These are phyloP conservation scores for Leccinum pellstonianum DNA, from an alignment of 768 basidiomycete genomes.

Conservation along the genomic window DNA sequence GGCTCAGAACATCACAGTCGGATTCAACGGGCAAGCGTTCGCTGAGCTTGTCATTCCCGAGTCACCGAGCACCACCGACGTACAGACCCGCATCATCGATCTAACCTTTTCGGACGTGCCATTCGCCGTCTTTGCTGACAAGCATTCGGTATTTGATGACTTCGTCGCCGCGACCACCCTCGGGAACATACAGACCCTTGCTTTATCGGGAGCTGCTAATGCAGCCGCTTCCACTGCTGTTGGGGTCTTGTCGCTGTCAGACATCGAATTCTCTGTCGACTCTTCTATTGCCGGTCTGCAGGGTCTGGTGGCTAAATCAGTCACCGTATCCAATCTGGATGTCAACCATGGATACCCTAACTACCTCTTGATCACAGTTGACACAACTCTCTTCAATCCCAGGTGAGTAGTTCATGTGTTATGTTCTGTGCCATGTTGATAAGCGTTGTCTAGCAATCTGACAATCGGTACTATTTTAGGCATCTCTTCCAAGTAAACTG, in stretches of 20 bases:
- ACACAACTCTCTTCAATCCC: slow-evolving; percentile 62
- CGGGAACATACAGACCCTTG: slow-evolving; percentile 43
- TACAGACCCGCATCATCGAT: slow-evolving; percentile 58
- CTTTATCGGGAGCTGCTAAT: slow-evolving; percentile 53
- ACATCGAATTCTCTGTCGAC: slow-evolving; percentile 58
- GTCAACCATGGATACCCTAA: slow-evolving; percentile 66
- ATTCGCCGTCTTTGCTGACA: slow-evolving; percentile 50
- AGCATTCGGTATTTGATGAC: slow-evolving; percentile 52
- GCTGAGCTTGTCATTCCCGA: slow-evolving; percentile 61
- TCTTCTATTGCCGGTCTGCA: slow-evolving; percentile 62
- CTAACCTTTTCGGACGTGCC: slow-evolving; percentile 59
- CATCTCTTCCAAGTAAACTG: slow-evolving; percentile 2
- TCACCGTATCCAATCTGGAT: slow-evolving; percentile 55
- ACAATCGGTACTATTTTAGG: slow-evolving; percentile 32
- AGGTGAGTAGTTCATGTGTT: slow-evolving; percentile 38
- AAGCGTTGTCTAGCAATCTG: slow-evolving; percentile 30
- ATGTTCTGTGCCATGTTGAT: slow-evolving; percentile 2
- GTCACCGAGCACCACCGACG: slow-evolving; percentile 56
- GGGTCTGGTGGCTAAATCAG: slow-evolving; percentile 58
- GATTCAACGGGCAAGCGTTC: slow-evolving; percentile 51
- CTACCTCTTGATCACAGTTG: slow-evolving; percentile 65
- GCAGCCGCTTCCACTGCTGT: slow-evolving; percentile 64
- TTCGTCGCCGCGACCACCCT: slow-evolving; percentile 64
- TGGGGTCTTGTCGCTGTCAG: slow-evolving; percentile 55
- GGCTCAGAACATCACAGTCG: slow-evolving; percentile 57